Evolutionary conservation across 257 asterid genomes (phyloP).

Genomic region (Nicotiana benthamiana): DNA sequence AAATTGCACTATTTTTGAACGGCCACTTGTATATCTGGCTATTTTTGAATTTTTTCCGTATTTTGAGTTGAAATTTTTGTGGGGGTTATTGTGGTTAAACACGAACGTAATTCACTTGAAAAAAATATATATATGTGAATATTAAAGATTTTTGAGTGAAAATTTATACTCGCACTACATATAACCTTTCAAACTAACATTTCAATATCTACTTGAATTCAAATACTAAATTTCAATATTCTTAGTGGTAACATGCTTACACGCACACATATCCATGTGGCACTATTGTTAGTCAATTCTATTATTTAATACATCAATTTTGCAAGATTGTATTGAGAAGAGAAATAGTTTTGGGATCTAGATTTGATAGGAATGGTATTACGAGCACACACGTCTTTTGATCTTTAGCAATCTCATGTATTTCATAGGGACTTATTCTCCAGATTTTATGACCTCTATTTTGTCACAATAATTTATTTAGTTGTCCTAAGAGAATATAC

Average conservation of each 20-base stretch:
- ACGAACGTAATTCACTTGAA: background rate
- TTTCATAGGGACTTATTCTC: background rate
- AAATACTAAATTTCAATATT: background rate
- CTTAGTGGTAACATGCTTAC: background rate
- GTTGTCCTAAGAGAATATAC: background rate
- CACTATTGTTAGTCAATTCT: slow-evolving; percentile 10
- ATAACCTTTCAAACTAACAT: background rate
- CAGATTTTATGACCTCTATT: background rate
- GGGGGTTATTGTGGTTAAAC: background rate
- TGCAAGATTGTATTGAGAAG: background rate
- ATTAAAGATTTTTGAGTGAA: background rate
- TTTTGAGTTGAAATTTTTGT: background rate
- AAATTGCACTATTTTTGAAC: no score
- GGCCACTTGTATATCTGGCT: no score
- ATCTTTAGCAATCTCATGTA: background rate
- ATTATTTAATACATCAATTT: background rate
- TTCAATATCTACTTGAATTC: background rate
- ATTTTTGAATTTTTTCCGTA: no score
- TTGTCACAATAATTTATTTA: background rate
- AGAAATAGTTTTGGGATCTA: background rate
- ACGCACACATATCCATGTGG: slow-evolving; percentile 22
- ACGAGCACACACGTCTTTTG: slow-evolving; percentile 5
- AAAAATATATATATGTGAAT: background rate
- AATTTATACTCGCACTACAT: background rate
- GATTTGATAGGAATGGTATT: background rate